These are phyloP conservation scores for Apiotrichum domesticum DNA, from an alignment of 1,284 basidiomycete species.

Conservation along the genomic window DNA sequence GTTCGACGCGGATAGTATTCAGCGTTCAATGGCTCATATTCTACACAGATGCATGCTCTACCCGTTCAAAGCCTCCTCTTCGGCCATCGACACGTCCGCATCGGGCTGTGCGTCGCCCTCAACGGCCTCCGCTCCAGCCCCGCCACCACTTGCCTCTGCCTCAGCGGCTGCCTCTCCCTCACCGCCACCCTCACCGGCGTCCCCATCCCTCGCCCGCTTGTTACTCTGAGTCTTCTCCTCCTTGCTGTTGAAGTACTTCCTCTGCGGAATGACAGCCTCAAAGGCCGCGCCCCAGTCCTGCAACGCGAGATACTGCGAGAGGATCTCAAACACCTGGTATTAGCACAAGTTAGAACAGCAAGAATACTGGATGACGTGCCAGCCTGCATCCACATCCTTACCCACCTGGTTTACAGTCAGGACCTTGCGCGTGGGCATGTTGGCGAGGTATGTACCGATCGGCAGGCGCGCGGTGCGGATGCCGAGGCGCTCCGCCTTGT, in stretches of 20 bases:
- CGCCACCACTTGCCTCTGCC: slow-evolving; percentile 11
- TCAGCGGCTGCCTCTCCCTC: slow-evolving; percentile 5
- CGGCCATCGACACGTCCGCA: no score
- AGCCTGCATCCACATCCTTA: neutral
- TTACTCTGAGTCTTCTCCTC: slow-evolving; percentile 16
- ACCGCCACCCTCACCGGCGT: slow-evolving; percentile 7
- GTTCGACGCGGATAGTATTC: no score
- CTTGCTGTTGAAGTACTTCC: slow-evolving; percentile 60
- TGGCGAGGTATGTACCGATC: slow-evolving; percentile 76
- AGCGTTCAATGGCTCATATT: no score
- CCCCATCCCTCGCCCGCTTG: neutral
- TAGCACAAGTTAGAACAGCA: neutral
- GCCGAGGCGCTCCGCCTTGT: slow-evolving; percentile 70
- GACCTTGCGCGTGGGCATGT: slow-evolving; percentile 84
- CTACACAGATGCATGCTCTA: no score
- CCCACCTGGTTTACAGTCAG: slow-evolving; percentile 87
- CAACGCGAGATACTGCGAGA: slow-evolving; percentile 79
- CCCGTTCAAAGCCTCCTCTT: no score
- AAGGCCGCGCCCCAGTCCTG: slow-evolving; percentile 77
- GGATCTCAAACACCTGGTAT: slow-evolving; percentile 71
- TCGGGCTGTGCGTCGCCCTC: neutral
- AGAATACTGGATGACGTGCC: no score
- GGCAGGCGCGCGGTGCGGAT: slow-evolving; percentile 85
- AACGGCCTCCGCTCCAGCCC: slow-evolving; percentile 4
- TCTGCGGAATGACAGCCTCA: slow-evolving; percentile 75